These are phyloP conservation scores for Nannizziopsis arthrosporioides DNA, from an alignment of 2,329 filamentous ascomycete genomes.

Conservation along the genomic window DNA sequence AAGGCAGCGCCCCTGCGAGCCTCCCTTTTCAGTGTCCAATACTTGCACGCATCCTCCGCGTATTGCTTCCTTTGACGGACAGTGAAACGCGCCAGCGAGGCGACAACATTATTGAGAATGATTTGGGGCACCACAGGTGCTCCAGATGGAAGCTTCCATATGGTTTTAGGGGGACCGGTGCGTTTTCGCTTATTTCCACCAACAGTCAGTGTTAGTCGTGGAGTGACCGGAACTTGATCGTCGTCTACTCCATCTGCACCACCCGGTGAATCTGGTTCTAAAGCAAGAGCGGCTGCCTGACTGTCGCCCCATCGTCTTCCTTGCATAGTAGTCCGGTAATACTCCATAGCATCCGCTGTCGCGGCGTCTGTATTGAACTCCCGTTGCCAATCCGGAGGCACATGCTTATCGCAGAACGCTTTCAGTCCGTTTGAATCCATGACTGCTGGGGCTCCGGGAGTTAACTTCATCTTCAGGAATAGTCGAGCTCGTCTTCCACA, in stretches of 20 bases:
- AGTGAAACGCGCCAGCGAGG: slow-evolving; percentile 70
- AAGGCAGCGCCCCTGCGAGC: slow-evolving; percentile 81
- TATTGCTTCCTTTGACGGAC: slow-evolving; percentile 82
- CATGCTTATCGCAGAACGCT: slow-evolving; percentile 92
- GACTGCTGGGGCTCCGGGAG: slow-evolving; percentile 63
- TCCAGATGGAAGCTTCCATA: slow-evolving; percentile 88
- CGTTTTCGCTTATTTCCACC: slow-evolving; percentile 49
- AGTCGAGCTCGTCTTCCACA: slow-evolving; percentile 80
- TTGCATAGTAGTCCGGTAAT: slow-evolving; percentile 81
- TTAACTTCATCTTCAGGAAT: slow-evolving; percentile 94
- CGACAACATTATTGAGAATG: slow-evolving; percentile 75
- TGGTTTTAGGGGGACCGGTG: slow-evolving; percentile 47
- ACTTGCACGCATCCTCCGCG: slow-evolving; percentile 83
- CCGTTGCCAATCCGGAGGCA: slow-evolving; percentile 73
- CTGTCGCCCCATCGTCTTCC: slow-evolving; percentile 86
- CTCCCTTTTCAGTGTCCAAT: slow-evolving; percentile 95
- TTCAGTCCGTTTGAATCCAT: slow-evolving; percentile 76
- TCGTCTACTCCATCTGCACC: slow-evolving; percentile 38
- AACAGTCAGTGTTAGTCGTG: slow-evolving; percentile 43
- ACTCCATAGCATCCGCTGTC: slow-evolving; percentile 71
- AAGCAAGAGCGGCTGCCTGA: slow-evolving; percentile 66
- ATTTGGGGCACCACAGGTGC: slow-evolving; percentile 87
- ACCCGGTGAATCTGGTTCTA: slow-evolving; percentile 61
- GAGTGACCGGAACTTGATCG: slow-evolving; percentile 30
- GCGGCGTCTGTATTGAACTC: slow-evolving; percentile 75